Evolutionary conservation across 2,329 filamentous ascomycete genomes (phyloP).

Genomic region (Colletotrichum paranaense): DNA sequence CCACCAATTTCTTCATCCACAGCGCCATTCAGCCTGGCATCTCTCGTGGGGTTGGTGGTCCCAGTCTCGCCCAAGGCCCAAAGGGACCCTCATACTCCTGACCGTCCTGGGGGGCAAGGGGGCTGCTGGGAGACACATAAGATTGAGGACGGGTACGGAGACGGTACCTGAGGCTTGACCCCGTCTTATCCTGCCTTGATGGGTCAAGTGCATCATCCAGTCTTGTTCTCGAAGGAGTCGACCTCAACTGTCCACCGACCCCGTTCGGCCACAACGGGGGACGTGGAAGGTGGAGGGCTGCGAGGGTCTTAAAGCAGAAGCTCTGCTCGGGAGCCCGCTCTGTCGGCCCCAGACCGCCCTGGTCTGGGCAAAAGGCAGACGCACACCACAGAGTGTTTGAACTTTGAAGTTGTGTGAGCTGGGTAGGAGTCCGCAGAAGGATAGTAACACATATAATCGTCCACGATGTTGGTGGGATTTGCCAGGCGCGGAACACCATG

Average conservation of each 20-base stretch:
- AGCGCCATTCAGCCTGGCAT: slow-evolving; percentile 3
- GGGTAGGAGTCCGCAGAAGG: neutral
- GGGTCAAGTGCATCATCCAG: slow-evolving; percentile 1
- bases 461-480: neutral
- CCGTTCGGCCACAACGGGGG: slow-evolving; percentile 19
- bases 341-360: slow-evolving; percentile 27
- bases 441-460: neutral
- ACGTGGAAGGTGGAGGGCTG: slow-evolving; percentile 26
- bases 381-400: neutral
- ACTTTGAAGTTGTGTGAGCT: neutral
- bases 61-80: neutral
- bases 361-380: neutral
- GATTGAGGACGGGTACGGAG: slow-evolving; percentile 2
- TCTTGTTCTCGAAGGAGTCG: slow-evolving; percentile 21
- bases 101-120: neutral
- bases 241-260: slow-evolving; percentile 12
- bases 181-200: slow-evolving; percentile 19
- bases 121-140: neutral
- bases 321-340: slow-evolving; percentile 27
- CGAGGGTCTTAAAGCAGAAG: slow-evolving; percentile 25
- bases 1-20: slow-evolving; percentile 7
- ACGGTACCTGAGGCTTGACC: slow-evolving; percentile 22
- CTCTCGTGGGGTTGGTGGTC: slow-evolving; percentile 4
- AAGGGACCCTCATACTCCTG: slow-evolving; percentile 6
- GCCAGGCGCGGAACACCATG: neutral